phyloP scores from a whole-genome alignment of 1,284 basidiomycete genomes.

The Athelia psychrophila region DNA sequence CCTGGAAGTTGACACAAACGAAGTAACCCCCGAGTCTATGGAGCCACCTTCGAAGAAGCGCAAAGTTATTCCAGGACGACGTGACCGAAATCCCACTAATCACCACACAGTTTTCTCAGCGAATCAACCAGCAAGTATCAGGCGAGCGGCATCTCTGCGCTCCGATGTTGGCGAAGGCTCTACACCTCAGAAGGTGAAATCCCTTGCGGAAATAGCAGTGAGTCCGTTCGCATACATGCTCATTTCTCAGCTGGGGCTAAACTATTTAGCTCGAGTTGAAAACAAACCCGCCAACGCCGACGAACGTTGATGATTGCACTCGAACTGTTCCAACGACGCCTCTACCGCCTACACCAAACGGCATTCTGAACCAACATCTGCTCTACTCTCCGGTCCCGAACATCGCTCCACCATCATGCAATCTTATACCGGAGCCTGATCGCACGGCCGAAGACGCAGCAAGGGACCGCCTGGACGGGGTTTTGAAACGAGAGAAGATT shows the following conservation, averaged over 20 bases:
- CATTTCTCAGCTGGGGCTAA: background rate
- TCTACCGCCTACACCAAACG: background rate
- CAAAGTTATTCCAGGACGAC: too few relatives aligned
- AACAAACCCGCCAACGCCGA: background rate
- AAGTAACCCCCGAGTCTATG: background rate
- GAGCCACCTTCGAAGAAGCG: background rate
- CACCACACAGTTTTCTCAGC: background rate
- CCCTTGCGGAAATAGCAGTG: background rate
- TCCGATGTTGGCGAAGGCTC: background rate
- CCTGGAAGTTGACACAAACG: background rate
- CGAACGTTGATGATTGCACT: background rate
- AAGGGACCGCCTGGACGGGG: constrained; percentile 35
- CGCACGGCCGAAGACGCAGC: constrained; percentile 38
- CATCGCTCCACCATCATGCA: constrained; percentile 46
- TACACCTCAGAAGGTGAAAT: background rate
- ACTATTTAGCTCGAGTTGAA: background rate
- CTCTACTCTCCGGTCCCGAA: constrained; percentile 35
- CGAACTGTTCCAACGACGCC: background rate
- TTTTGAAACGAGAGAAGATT: constrained; percentile 39
- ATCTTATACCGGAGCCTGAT: constrained; percentile 29
- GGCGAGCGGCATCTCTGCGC: background rate
- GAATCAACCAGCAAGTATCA: background rate
- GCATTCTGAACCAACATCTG: background rate
- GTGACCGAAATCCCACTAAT: too few relatives aligned
- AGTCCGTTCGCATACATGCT: background rate